These are phyloP conservation scores for Tubosaeta brunneosetosa DNA, from an alignment of 768 basidiomycete genomes.

Conservation along the genomic window DNA sequence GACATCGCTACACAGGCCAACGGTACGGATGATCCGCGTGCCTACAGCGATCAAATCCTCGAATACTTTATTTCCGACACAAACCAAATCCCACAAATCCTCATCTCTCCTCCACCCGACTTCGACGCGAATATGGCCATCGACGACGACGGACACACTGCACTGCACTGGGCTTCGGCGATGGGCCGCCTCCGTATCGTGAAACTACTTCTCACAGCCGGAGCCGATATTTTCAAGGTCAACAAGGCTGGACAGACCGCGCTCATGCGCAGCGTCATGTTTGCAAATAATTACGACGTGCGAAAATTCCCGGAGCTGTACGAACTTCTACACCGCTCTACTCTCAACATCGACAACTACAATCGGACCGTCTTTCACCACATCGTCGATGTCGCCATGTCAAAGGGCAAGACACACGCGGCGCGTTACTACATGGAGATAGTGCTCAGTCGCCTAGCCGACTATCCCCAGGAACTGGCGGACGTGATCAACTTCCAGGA, in stretches of 20 bases:
- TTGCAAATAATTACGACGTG: constrained; percentile 98
- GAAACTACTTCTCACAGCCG: constrained; percentile 87
- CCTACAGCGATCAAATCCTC: constrained; percentile 93
- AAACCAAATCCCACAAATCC: constrained; percentile 80
- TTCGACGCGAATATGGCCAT: constrained; percentile 96
- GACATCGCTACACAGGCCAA: constrained; percentile 39
- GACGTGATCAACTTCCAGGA: constrained; percentile 99
- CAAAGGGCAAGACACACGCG: constrained; percentile 96
- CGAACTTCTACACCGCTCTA: constrained; percentile 94
- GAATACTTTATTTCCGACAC: constrained; percentile 99
- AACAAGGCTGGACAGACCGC: constrained; percentile 97
- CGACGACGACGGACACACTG: constrained; percentile 96
- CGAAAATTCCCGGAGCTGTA: constrained; percentile 98
- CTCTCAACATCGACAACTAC: constrained; percentile 96
- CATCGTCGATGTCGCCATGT: constrained; percentile 94
- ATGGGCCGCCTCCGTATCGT: constrained; percentile 98
- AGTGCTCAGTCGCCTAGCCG: constrained; percentile 76
- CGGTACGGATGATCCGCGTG: constrained; percentile 49
- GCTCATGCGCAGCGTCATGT: constrained; percentile 98
- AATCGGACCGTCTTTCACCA: constrained; percentile 99
- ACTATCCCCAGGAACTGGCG: constrained; percentile 92
- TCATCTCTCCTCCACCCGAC: constrained; percentile 83
- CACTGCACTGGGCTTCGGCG: constrained; percentile 97
- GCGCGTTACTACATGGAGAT: constrained; percentile 99
- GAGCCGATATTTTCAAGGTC: constrained; percentile 94